A percentile compares a stretch with the other conserved stretches of the same genome.
phyloP scores from a whole-genome alignment of 73 alveolate species.

The Urostyla sp. region DNA sequence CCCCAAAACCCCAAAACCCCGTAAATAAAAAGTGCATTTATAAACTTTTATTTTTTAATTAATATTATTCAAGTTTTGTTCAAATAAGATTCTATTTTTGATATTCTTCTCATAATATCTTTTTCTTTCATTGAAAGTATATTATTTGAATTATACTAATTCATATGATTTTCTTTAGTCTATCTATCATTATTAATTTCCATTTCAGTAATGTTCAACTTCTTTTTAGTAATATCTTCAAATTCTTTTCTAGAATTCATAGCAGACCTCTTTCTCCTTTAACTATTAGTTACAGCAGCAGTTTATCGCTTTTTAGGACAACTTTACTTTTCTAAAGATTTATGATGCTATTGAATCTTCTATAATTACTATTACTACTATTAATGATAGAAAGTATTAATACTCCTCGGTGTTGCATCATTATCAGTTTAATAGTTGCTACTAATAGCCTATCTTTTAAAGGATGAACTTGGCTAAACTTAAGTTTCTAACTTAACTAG shows the following conservation, averaged over 20 bases:
- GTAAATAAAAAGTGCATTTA: not conserved
- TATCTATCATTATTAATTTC: not conserved
- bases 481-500: not conserved
- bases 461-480: not conserved
- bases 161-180: not conserved
- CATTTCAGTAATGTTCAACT: not conserved
- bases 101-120: slow-evolving; percentile 21
- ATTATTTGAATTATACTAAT: not conserved
- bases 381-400: too few species aligned
- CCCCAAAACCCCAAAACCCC: slow-evolving; percentile 9
- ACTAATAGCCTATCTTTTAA: not conserved
- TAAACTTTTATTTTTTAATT: too few species aligned
- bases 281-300: not conserved
- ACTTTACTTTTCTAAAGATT: too few species aligned
- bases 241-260: not conserved
- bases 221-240: not conserved
- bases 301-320: too few species aligned
- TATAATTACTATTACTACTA: too few species aligned
- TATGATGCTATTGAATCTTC: too few species aligned
- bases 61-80: slow-evolving; percentile 44
- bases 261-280: not conserved
- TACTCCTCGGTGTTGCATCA: too few species aligned
- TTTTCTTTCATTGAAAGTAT: slow-evolving; percentile 18
- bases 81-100: slow-evolving; percentile 12
- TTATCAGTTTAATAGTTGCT: not conserved